A percentile compares a stretch with the other conserved stretches of the same genome.
Evolutionary conservation across 2,329 filamentous ascomycete species (phyloP).

Genomic region (Plenodomus lindquistii): DNA sequence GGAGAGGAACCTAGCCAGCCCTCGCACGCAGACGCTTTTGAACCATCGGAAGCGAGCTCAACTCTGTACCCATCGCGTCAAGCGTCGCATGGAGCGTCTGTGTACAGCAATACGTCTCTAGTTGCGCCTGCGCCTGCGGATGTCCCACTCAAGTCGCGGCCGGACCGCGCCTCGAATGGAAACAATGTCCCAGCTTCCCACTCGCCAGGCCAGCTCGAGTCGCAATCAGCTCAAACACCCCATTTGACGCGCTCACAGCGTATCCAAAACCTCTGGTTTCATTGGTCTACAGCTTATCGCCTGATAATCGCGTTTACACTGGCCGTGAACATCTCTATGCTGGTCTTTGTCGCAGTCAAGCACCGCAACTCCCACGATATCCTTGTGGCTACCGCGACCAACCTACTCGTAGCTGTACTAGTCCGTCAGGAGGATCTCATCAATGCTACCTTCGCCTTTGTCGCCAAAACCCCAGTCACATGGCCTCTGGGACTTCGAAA

Average conservation of each 20-base stretch:
- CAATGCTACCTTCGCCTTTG: constrained; percentile 31
- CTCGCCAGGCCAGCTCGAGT: not conserved
- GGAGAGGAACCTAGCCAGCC: too few species aligned
- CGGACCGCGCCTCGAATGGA: not conserved
- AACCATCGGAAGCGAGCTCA: too few species aligned
- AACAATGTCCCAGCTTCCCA: not conserved
- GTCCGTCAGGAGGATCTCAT: constrained; percentile 40
- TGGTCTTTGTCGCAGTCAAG: not conserved
- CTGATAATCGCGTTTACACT: constrained; percentile 14
- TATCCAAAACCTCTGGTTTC: constrained; percentile 6
- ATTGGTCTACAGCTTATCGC: constrained; percentile 25
- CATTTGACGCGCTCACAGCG: not conserved
- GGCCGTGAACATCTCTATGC: constrained; percentile 6
- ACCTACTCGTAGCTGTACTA: constrained; percentile 37
- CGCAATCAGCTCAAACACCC: not conserved
- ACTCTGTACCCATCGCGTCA: too few species aligned
- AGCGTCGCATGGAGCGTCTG: too few species aligned
- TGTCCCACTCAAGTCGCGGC: too few species aligned
- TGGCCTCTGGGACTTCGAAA: constrained; percentile 30
- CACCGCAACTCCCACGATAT: not conserved
- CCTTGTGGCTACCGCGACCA: constrained; percentile 38
- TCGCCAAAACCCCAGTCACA: constrained; percentile 31
- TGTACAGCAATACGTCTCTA: too few species aligned
- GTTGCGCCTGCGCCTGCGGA: too few species aligned
- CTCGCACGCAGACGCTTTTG: too few species aligned